A percentile compares a stretch with the other conserved stretches of the same genome.
Evolutionary conservation across 2,329 filamentous ascomycete species (phyloP).

Genomic region (Drechmeria coniospora): DNA sequence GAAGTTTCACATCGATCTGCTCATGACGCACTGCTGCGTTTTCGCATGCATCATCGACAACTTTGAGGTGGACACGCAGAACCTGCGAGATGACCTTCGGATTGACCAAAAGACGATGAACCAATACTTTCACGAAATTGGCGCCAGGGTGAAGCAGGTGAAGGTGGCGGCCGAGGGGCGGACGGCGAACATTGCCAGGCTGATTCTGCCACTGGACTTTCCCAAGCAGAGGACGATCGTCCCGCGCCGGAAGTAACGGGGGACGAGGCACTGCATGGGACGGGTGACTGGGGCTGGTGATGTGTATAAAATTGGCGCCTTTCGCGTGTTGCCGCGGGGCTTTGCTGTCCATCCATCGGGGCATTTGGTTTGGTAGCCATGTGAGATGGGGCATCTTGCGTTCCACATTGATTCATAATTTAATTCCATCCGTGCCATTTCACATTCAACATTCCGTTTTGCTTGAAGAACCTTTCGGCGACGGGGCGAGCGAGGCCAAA

Average conservation of each 20-base stretch:
- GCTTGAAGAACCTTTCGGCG: too few species aligned
- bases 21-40: conserved; percentile 59
- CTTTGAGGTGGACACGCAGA: conserved; percentile 55
- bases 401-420: too few species aligned
- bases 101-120: conserved; percentile 56
- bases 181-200: conserved; percentile 42
- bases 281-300: too few species aligned
- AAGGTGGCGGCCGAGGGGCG: conserved; percentile 47
- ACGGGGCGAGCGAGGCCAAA: too few species aligned
- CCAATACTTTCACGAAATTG: conserved; percentile 63
- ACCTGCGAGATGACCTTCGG: conserved; percentile 56
- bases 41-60: conserved; percentile 58
- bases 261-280: neutral
- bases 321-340: too few species aligned
- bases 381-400: too few species aligned
- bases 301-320: too few species aligned
- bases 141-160: conserved; percentile 47
- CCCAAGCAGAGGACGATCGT: conserved; percentile 41
- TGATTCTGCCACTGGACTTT: conserved; percentile 69
- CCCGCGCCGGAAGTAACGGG: conserved; percentile 13
- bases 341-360: too few species aligned
- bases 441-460: too few species aligned
- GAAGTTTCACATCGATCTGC: conserved; percentile 55
- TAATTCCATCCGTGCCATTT: too few species aligned
- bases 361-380: too few species aligned